A percentile compares a stretch with the other conserved stretches of the same genome.
phyloP scores from a whole-genome alignment of 345 rosid genomes.

The Excoecaria cochinchinensis region DNA sequence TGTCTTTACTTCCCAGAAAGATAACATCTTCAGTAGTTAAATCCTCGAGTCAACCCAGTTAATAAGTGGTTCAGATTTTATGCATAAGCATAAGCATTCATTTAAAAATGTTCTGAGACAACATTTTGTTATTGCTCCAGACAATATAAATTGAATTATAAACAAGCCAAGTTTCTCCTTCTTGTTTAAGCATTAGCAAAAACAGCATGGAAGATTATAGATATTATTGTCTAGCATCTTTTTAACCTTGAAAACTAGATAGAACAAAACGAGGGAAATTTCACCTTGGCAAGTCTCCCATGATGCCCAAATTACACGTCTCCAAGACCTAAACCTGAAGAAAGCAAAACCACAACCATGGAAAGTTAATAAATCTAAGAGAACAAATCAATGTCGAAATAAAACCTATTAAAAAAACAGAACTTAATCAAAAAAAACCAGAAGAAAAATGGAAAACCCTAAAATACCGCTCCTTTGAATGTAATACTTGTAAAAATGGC shows the following conservation, averaged over 20 bases:
- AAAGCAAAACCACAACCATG: neutral
- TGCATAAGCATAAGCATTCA: neutral
- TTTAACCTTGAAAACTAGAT: neutral
- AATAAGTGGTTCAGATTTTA: neutral
- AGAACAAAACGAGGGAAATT: neutral
- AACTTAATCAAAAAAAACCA: no score
- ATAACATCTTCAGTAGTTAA: neutral
- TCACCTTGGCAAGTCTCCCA: constrained; percentile 27
- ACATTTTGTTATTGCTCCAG: neutral
- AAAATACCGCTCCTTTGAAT: no score
- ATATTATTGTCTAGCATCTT: neutral
- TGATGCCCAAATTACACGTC: neutral
- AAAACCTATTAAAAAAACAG: no score
- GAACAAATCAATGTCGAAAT: no score
- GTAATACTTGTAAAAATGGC: no score
- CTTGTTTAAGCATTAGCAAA: neutral
- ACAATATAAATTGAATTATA: neutral
- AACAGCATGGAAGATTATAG: neutral
- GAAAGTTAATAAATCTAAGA: neutral
- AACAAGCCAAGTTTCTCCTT: neutral
- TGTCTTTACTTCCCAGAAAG: neutral
- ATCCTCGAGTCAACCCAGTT: neutral
- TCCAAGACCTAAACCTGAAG: constrained; percentile 2
- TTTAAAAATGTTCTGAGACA: neutral
- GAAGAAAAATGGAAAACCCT: no score